Evolutionary conservation across 148 eudicot species (phyloP), one percentile per base, ranked within the genome.

Genomic region (Salicornia ramosissima): DNA sequence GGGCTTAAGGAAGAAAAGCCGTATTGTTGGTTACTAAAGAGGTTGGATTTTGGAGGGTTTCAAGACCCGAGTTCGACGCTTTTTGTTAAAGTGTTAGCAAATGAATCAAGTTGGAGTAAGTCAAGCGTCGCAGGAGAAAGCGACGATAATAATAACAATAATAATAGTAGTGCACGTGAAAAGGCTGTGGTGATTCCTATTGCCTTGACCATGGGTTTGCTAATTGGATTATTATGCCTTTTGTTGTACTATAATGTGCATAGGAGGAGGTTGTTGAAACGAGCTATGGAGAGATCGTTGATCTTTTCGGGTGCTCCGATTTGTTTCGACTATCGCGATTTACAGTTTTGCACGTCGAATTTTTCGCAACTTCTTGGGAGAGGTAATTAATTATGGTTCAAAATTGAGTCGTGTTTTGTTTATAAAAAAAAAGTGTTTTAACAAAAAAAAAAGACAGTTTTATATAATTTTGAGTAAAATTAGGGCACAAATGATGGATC

Each of bases 41-140:
- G 85, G 46, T 73, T 93, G 82, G 90, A 87, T 75, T 93, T 81
- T 67, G 98, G 98, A 14, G 98, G 98, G 46, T 93, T 83, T 52
- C 86, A 88, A 76, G 95, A 93, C 68, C 81, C 92, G 19, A 88
- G 89, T 7, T 88, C 96, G 9, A 93, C 98, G 30, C 72, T 93
- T 71, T 93, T 88, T 24, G 85, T 93, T 24, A 90, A 90, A 83
- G 86, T 78, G 10, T 79, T 80, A 45, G 74, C 81, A 0, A 83
- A 85, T 46, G 80, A 76, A 26, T 75, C 86, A n/a, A 75, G 67
- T 43, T 72, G 71, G 73, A 39, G 24, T 2, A 71, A 28, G 16
- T 77, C 82, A 18, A n/a, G 34, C 52, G 16, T 46, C 52, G 5
- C 43, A 73, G 15, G 22, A 10, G 2, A 66, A 36, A 74, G 67